Evolutionary conservation across 176 grass and related monocot genomes (phyloP), one percentile per base, ranked within the genome.

Genomic region (Oryza longistaminata): DNA sequence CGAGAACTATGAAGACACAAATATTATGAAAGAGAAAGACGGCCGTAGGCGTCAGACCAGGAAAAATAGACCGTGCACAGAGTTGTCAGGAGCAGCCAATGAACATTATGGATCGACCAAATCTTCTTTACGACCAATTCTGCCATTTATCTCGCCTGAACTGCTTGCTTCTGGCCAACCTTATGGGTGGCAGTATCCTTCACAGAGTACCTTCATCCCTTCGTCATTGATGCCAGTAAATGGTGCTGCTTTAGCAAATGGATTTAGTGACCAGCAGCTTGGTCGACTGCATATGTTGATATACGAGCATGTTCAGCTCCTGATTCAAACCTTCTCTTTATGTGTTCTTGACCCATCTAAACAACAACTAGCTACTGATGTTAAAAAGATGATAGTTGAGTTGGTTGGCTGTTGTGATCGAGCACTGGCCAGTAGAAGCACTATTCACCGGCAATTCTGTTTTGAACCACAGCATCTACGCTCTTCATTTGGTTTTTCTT

Each of bases 301-400:
- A 77, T 88, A 95, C 79, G 96, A 94, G 68, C 96, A 98, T 83
- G 89, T 90, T 88, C 96, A 95, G 66, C 86, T 98, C 83, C 86
- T 98, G 76, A 86, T 95, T 62, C 96, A 98, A 75, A 89, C 92
- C 11, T 98, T 94, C 71, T 98, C 96, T 86, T 44, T 98, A 34
- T 95, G 89, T 34, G 84, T 98, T 86, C 91, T 98, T 7, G 90
- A 98, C 76, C 61, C 83, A 62, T 93, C 81, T 61, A 90, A 92
- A 84, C 96, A 92, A 73, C 66, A 85, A 82, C 88, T 94, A 34
- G 89, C 90, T 68, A 70, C 48, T 82, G 86, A 89, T 82, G 82
- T 90, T 55, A 94, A 92, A 90, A 88, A 72, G 58, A 85, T 98
- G 93, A 92, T 98, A 72, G 88, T 86, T 70, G 96, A 95, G 68